These are phyloP conservation scores for Vigna trinervia DNA, from an alignment of 306 rosid species.

Conservation along the genomic window DNA sequence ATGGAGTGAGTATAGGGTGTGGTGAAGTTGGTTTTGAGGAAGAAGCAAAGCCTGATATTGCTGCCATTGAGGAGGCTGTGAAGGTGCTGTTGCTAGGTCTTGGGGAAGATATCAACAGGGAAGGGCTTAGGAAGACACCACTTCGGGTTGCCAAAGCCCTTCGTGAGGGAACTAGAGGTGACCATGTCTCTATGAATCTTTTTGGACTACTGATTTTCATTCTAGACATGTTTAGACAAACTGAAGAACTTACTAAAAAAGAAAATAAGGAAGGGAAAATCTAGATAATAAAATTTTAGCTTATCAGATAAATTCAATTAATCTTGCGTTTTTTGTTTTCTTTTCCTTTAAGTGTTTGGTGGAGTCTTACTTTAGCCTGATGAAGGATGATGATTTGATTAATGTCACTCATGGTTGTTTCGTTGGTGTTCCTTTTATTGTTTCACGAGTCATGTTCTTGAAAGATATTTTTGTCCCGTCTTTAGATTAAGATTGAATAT, in stretches of 20 bases:
- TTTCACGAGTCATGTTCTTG: slow-evolving; percentile 11
- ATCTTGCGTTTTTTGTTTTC: background rate
- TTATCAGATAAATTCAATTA: background rate
- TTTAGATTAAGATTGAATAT: background rate
- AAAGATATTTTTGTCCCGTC: background rate
- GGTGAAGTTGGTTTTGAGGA: slow-evolving; percentile 55
- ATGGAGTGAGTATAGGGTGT: slow-evolving; percentile 54
- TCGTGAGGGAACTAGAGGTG: slow-evolving; percentile 88
- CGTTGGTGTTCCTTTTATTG: background rate
- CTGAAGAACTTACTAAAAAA: background rate
- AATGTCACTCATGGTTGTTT: background rate
- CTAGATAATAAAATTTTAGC: background rate
- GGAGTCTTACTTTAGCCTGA: background rate
- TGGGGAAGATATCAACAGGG: slow-evolving; percentile 85
- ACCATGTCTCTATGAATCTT: slow-evolving; percentile 43
- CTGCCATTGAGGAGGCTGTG: slow-evolving; percentile 77
- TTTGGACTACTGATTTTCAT: background rate
- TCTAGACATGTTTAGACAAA: background rate
- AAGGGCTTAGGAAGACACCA: slow-evolving; percentile 86
- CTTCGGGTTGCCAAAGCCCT: slow-evolving; percentile 93
- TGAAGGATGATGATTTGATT: background rate
- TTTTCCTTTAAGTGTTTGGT: background rate
- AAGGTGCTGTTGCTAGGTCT: slow-evolving; percentile 75
- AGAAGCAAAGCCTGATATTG: slow-evolving; percentile 49
- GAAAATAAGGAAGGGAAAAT: background rate